phyloP scores from a whole-genome alignment of 75 land plant genomes.

The Selaginella moellendorffii region DNA sequence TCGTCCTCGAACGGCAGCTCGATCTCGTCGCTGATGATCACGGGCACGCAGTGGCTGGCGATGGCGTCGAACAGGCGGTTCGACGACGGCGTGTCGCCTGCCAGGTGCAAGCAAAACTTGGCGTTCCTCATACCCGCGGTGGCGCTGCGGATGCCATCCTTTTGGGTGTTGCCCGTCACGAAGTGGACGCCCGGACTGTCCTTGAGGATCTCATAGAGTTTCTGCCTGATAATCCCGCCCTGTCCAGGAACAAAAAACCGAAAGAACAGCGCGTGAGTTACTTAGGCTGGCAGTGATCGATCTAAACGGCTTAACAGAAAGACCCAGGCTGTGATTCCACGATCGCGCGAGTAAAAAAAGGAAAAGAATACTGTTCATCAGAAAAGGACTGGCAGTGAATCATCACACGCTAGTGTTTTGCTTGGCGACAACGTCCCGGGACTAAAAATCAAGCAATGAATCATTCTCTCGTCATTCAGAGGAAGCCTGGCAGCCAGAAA shows the following conservation, averaged over 20 bases:
- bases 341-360: too few relatives aligned
- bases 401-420: too few relatives aligned
- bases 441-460: too few relatives aligned
- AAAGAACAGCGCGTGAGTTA: too few relatives aligned
- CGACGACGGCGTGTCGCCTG: slow-evolving; percentile 92
- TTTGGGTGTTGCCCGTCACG: slow-evolving; percentile 44
- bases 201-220: slow-evolving; percentile 65
- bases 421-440: too few relatives aligned
- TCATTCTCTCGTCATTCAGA: too few relatives aligned
- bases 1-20: slow-evolving; percentile 84
- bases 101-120: slow-evolving; percentile 80
- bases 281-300: too few relatives aligned
- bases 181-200: slow-evolving; percentile 69
- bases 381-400: too few relatives aligned
- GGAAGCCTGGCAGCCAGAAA: too few relatives aligned
- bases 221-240: slow-evolving; percentile 81
- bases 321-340: too few relatives aligned
- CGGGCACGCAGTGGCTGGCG: slow-evolving; percentile 79
- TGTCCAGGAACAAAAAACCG: slow-evolving; percentile 25
- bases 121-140: slow-evolving; percentile 65
- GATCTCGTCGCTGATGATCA: slow-evolving; percentile 75
- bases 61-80: slow-evolving; percentile 86
- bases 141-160: slow-evolving; percentile 46
- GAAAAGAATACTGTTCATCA: too few relatives aligned
- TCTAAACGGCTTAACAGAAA: too few relatives aligned